A percentile compares a stretch with the other conserved stretches of the same genome.
Evolutionary conservation across 2,329 filamentous ascomycete genomes (phyloP).

Genomic region (Penicillium sp.): DNA sequence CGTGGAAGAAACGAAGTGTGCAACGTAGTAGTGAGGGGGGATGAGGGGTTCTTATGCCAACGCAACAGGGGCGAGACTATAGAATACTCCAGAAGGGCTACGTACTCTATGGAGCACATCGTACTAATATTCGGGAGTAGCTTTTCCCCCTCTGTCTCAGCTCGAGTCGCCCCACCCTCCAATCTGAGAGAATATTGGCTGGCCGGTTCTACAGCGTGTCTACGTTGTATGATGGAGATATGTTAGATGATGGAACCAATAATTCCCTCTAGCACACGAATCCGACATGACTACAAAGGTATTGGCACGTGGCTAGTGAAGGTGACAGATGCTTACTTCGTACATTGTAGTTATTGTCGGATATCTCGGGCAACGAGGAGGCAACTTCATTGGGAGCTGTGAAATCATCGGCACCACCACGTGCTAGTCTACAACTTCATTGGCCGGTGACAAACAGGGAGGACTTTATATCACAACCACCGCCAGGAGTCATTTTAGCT

Average conservation of each 20-base stretch:
- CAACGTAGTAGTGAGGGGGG: neutral
- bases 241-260: neutral
- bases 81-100: slow-evolving; percentile 17
- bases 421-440: neutral
- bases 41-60: slow-evolving; percentile 19
- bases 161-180: slow-evolving; percentile 14
- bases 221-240: slow-evolving; percentile 1
- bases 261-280: slow-evolving; percentile 2
- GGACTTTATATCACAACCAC: neutral
- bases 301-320: slow-evolving; percentile 8
- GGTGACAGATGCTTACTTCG: slow-evolving; percentile 1
- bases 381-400: neutral
- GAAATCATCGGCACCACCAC: neutral
- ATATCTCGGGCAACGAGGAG: slow-evolving; percentile 1
- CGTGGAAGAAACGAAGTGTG: neutral
- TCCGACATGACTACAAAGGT: neutral
- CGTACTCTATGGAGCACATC: slow-evolving; percentile 1
- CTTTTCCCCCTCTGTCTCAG: slow-evolving; percentile 17
- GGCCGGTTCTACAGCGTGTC: neutral
- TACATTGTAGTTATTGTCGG: neutral
- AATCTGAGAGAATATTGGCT: slow-evolving; percentile 15
- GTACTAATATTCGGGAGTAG: neutral
- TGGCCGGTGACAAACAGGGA: neutral
- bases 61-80: neutral
- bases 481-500: neutral